phyloP scores from a whole-genome alignment of 2,329 filamentous ascomycete genomes.

The Furcasterigmium sp. region DNA sequence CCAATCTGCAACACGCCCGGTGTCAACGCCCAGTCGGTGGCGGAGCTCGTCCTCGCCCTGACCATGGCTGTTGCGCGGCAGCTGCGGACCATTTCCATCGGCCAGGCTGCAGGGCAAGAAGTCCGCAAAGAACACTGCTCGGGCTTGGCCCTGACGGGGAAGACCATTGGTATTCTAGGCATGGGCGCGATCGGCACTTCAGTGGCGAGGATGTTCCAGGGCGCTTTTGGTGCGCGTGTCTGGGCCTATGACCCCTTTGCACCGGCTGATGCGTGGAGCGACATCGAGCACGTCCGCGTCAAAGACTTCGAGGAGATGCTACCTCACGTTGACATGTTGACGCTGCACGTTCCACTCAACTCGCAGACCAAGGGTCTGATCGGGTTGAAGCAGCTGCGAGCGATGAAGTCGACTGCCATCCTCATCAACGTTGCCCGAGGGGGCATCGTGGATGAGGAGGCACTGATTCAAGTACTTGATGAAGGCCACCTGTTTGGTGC shows the following conservation, averaged over 20 bases:
- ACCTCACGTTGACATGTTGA: slow-evolving; percentile 3
- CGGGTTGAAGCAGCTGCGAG: not conserved
- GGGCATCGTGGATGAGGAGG: not conserved
- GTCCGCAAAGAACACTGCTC: slow-evolving; percentile 33
- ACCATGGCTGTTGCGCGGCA: slow-evolving; percentile 6
- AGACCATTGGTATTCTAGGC: slow-evolving; percentile 29
- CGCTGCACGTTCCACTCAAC: slow-evolving; percentile 4
- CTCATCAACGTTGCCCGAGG: not conserved
- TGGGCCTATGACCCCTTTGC: slow-evolving; percentile 7
- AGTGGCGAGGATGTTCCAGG: slow-evolving; percentile 16
- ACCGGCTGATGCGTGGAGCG: slow-evolving; percentile 4
- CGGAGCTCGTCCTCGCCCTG: slow-evolving; percentile 30
- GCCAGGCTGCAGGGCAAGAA: slow-evolving; percentile 9
- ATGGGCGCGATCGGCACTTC: slow-evolving; percentile 32
- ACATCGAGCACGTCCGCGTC: slow-evolving; percentile 3
- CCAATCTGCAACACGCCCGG: slow-evolving; percentile 42
- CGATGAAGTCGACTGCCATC: slow-evolving; percentile 1
- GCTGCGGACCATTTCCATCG: not conserved
- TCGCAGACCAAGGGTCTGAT: slow-evolving; percentile 1
- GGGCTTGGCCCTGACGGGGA: slow-evolving; percentile 26
- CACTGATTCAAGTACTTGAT: not conserved
- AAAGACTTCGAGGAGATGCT: slow-evolving; percentile 5
- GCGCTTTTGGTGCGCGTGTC: slow-evolving; percentile 3
- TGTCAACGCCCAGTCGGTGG: slow-evolving; percentile 35
- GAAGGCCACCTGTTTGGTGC: not conserved